Evolutionary conservation across 176 grass and related monocot species (phyloP), one percentile per base, ranked within the genome.

Genomic region (Canna indica): DNA sequence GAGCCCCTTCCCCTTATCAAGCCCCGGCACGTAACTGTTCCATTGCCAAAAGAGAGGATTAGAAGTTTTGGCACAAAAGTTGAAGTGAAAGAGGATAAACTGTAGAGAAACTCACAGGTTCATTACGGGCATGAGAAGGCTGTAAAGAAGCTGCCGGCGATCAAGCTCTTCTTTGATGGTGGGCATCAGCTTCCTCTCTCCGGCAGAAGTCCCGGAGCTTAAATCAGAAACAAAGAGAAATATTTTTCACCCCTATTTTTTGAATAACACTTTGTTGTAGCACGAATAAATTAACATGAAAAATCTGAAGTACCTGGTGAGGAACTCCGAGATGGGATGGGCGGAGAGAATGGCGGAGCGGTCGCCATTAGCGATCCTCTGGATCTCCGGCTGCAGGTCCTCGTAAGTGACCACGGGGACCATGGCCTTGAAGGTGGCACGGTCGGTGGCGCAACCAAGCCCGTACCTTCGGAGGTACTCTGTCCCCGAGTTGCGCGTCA

Each of bases 391-490:
- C 83, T 83, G 76, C 63, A 90, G 45, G 78, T 86, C 80, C 83
- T 90, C 83, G 77, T 90, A 90, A 24, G 87, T 86, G 60, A 87
- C 88, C n/a, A 90, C 59, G 38, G 88, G 84, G 35, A 83, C 80
- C 80, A 22, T 77, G 52, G 77, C 65, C 18, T 78, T 78, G 75
- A 90, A 90, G n/a, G 80, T 44, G 24, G 22, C 70, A 33, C 83
- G 77, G 45, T 81, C 83, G 0, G 80, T 86, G 74, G 77, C 83
- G 59, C 83, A 80, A 18, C 71, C 77, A 59, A 90, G 80, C 69
- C 69, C 71, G 75, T 67, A 90, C 14, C 83, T 75, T 5, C 63
- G 57, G 6, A 90, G 83, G 71, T 90, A 90, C 87, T 90, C 87
- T 25, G 80, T 81, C 66, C 60, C 71, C 18, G 77, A 77, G 69